phyloP scores from a whole-genome alignment of 2,329 filamentous ascomycete species.

The Dothidotthia symphoricarpi region DNA sequence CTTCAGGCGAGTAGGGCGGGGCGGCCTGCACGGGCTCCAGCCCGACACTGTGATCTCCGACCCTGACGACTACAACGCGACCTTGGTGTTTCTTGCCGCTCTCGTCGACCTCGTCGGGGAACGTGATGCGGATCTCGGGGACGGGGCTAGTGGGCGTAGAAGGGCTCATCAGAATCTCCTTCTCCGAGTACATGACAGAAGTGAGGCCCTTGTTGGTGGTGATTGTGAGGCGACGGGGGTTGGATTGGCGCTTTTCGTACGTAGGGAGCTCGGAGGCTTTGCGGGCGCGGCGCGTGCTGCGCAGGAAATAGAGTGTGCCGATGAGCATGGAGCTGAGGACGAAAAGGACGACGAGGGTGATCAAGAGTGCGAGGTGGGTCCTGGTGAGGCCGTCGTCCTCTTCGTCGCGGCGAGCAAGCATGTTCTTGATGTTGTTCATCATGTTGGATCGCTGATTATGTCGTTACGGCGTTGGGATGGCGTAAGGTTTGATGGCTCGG shows the following conservation, averaged over 20 bases:
- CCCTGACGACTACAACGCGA: constrained; percentile 84
- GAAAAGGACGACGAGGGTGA: constrained; percentile 74
- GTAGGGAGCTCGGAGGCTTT: constrained; percentile 61
- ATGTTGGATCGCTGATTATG: constrained; percentile 20
- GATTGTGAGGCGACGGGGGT: constrained; percentile 60
- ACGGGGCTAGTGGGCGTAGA: constrained; percentile 74
- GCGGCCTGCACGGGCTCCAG: constrained; percentile 80
- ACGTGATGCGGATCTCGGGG: constrained; percentile 96
- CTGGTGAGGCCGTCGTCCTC: constrained; percentile 54
- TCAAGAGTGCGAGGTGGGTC: constrained; percentile 72
- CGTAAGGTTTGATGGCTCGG: constrained; percentile 16
- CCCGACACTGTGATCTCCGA: constrained; percentile 84
- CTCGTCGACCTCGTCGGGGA: constrained; percentile 91
- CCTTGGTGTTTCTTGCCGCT: constrained; percentile 76
- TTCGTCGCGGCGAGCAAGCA: constrained; percentile 49
- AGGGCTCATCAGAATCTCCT: constrained; percentile 74
- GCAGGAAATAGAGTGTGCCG: constrained; percentile 68
- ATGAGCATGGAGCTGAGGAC: constrained; percentile 69
- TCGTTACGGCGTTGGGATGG: constrained; percentile 24
- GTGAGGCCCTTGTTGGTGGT: constrained; percentile 57
- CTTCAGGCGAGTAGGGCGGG: constrained; percentile 84
- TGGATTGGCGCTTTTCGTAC: constrained; percentile 60
- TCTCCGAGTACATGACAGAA: constrained; percentile 72
- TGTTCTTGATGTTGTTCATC: constrained; percentile 50
- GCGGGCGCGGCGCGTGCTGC: constrained; percentile 58